phyloP scores from a whole-genome alignment of 768 basidiomycete genomes.

The Galerina sulciceps region DNA sequence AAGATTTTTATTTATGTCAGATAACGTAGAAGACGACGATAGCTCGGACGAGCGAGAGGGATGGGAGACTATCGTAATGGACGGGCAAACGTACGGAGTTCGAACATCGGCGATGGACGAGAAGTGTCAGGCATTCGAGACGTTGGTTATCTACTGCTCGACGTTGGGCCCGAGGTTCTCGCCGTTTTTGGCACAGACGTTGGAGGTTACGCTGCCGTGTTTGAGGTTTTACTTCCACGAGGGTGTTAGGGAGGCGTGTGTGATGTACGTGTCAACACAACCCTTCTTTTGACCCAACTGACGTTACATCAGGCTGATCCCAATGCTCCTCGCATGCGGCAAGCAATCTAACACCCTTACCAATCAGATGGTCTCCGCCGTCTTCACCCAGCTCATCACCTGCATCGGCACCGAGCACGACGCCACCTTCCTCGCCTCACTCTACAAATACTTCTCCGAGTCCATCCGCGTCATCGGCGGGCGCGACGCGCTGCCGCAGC shows the following conservation, averaged over 20 bases:
- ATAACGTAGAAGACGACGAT: slow-evolving; percentile 50
- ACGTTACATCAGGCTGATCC: slow-evolving; percentile 57
- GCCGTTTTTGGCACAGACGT: slow-evolving; percentile 71
- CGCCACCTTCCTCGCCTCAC: slow-evolving; percentile 74
- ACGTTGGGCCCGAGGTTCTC: slow-evolving; percentile 69
- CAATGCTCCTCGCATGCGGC: slow-evolving; percentile 70
- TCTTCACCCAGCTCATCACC: slow-evolving; percentile 66
- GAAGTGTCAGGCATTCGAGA: slow-evolving; percentile 87
- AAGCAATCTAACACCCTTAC: slow-evolving; percentile 69
- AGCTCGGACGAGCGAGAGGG: slow-evolving; percentile 68
- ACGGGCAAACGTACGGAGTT: slow-evolving; percentile 78
- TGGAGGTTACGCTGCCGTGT: slow-evolving; percentile 74
- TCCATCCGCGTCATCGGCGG: slow-evolving; percentile 63
- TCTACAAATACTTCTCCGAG: slow-evolving; percentile 74
- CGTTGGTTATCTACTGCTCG: slow-evolving; percentile 80
- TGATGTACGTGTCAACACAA: slow-evolving; percentile 55
- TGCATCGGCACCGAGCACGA: slow-evolving; percentile 73
- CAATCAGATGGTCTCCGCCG: slow-evolving; percentile 68
- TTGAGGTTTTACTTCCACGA: slow-evolving; percentile 84
- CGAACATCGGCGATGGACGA: slow-evolving; percentile 83
- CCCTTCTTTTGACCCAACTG: neutral
- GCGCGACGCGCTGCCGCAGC: slow-evolving; percentile 51
- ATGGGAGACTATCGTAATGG: slow-evolving; percentile 79
- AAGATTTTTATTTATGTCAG: neutral
- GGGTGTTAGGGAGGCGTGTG: slow-evolving; percentile 79